Evolutionary conservation across 176 grass and related monocot genomes (phyloP).

Genomic region (Carex myosuroides): DNA sequence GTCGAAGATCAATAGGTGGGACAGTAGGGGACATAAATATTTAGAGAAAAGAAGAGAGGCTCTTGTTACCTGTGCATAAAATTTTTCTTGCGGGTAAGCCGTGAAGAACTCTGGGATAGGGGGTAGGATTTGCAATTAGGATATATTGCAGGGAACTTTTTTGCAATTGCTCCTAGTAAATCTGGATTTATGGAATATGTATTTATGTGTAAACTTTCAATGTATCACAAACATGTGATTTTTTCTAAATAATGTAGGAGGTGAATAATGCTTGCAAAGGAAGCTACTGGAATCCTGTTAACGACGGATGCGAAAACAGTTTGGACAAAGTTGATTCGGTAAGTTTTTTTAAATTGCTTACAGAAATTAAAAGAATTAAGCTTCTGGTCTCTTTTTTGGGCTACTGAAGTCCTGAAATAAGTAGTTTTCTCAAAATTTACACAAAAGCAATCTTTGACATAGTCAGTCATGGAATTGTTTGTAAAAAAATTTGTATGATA

Average conservation of each 20-base stretch:
- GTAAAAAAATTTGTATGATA: neutral
- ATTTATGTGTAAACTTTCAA: neutral
- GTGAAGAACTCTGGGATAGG: neutral
- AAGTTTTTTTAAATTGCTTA: conserved; percentile 18
- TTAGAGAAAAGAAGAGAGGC: neutral
- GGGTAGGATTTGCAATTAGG: neutral
- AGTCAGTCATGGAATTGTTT: neutral
- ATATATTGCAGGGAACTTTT: neutral
- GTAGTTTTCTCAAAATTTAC: neutral
- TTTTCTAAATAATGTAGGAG: conserved; percentile 38
- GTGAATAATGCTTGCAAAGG: conserved; percentile 50
- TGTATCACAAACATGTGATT: neutral
- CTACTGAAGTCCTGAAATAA: neutral
- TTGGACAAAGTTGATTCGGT: conserved; percentile 53
- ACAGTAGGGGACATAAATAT: neutral
- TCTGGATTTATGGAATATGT: neutral
- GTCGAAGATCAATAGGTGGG: neutral
- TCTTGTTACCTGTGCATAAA: neutral
- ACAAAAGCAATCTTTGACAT: neutral
- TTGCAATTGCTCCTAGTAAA: neutral
- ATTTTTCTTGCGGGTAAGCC: neutral
- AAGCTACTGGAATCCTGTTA: conserved; percentile 62
- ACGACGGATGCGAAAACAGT: conserved; percentile 19
- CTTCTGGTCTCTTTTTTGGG: neutral
- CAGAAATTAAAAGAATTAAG: neutral